Percentiles rank a stretch among this genome's conserved stretches.
phyloP scores from a whole-genome alignment of 2,329 filamentous ascomycete species.

The Acephala macrosclerotiorum region DNA sequence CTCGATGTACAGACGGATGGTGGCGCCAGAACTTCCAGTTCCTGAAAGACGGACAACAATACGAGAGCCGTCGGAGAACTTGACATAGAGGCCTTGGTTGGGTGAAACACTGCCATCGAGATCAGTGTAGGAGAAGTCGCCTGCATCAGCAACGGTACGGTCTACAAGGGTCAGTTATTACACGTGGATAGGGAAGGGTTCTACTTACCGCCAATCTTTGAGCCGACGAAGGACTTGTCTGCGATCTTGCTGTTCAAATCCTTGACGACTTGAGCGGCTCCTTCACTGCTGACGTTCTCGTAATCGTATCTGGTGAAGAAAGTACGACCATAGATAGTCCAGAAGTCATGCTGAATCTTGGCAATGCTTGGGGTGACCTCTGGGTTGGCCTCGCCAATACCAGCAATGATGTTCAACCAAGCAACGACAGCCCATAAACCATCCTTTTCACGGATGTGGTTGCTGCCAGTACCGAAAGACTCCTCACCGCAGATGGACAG shows the following conservation, averaged over 20 bases:
- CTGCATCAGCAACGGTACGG: slow-evolving; percentile 86
- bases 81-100: slow-evolving; percentile 94
- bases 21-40: slow-evolving; percentile 93
- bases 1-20: slow-evolving; percentile 96
- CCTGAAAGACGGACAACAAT: slow-evolving; percentile 95
- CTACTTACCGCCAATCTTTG: slow-evolving; percentile 71
- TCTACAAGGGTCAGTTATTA: slow-evolving; percentile 48
- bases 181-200: slow-evolving; percentile 35
- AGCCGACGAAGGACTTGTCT: slow-evolving; percentile 78
- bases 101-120: slow-evolving; percentile 96
- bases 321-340: slow-evolving; percentile 92
- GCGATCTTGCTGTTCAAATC: slow-evolving; percentile 82
- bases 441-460: slow-evolving; percentile 99
- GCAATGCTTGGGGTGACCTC: slow-evolving; percentile 88
- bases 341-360: slow-evolving; percentile 97
- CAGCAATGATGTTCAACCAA: slow-evolving; percentile 98
- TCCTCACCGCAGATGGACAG: slow-evolving; percentile 99
- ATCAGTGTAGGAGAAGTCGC: slow-evolving; percentile 98
- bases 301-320: slow-evolving; percentile 99
- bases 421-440: slow-evolving; percentile 97
- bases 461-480: slow-evolving; percentile 96
- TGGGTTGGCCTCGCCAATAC: slow-evolving; percentile 82
- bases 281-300: slow-evolving; percentile 91
- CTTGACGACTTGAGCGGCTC: slow-evolving; percentile 87
- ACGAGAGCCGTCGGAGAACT: slow-evolving; percentile 92